A percentile compares a stretch with the other conserved stretches of the same genome.
phyloP scores from a whole-genome alignment of 192 early-diverging fungal genomes.

The Coemansia guatemalensis region DNA sequence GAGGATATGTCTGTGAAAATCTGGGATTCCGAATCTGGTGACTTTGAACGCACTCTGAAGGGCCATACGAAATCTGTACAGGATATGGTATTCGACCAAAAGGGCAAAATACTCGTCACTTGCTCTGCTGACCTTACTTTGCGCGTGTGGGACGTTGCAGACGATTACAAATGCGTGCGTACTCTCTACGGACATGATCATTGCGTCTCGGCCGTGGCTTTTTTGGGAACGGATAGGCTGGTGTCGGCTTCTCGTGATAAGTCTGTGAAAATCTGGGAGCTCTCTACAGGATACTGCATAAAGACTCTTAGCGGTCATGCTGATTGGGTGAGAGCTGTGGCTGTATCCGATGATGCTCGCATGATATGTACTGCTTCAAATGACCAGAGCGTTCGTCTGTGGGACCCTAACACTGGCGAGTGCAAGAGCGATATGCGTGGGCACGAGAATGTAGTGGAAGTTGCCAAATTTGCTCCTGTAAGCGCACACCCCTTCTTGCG shows the following conservation, averaged over 20 bases:
- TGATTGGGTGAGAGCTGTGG: conserved; percentile 85
- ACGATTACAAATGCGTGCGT: conserved; percentile 78
- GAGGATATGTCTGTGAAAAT: conserved; percentile 93
- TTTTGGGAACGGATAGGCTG: conserved; percentile 76
- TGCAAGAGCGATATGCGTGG: conserved; percentile 78
- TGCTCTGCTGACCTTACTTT: conserved; percentile 91
- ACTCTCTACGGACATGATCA: conserved; percentile 94
- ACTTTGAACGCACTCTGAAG: conserved; percentile 89
- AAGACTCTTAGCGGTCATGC: conserved; percentile 77
- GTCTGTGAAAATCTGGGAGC: conserved; percentile 90
- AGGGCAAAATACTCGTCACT: conserved; percentile 81
- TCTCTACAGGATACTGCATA: conserved; percentile 72
- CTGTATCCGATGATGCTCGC: conserved; percentile 68
- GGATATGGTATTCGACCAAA: conserved; percentile 80
- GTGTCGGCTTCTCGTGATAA: conserved; percentile 90
- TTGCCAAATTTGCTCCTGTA: conserved; percentile 79
- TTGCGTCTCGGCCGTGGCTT: conserved; percentile 81
- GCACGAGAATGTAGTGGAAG: conserved; percentile 96
- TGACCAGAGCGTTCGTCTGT: conserved; percentile 87
- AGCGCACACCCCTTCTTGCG: conserved; percentile 64
- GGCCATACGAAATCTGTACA: conserved; percentile 97
- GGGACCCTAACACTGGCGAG: conserved; percentile 74
- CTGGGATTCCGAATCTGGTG: conserved; percentile 92
- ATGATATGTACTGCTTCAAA: conserved; percentile 76
- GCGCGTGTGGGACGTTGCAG: conserved; percentile 87